Base-by-base conservation (phyloP, 1,284 basidiomycete genomes). In the Leccinum pachyderme region DNA sequence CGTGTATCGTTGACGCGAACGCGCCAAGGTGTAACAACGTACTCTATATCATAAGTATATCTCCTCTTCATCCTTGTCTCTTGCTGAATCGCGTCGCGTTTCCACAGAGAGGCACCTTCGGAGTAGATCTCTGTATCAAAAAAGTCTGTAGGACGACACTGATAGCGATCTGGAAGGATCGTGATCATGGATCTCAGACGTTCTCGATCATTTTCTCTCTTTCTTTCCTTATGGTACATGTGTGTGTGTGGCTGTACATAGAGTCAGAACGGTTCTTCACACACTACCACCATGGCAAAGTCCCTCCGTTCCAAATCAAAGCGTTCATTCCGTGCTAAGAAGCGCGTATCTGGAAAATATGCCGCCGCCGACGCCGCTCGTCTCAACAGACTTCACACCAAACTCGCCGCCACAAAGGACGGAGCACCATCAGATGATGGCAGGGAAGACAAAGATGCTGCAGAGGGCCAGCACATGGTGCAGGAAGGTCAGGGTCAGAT, bases 291-390 rank as follows among this genome's bases (percentile, higher is more conserved):
- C 22, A 22, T 98, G 95, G 95, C 92, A 55, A 98, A 98, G 79
- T 95, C 93, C 43, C 83, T 89, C 51, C 84, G 95, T 68, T 92
- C 93, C 18, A 96, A 95, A 77, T 81, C 84, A 59, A 97, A 97
- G 75, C 87, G 93, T 51, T 78, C 85, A 32, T 91, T 87, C 68
- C 85, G 95, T 59, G 81, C 87, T 13, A 88, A 90, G 67, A 98
- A 97, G 76, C 87, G 96, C 58, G 81, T 86, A 68, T 79, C 84
- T 52, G 86, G 89, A 49, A 84, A 91, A 61, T 98, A 94, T 71
- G 91, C 92, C 52, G 91, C 86, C 1, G 80, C 84, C 2, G 88
- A 94, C 61, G 92, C 95, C 12, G 91, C 91, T 27, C 86, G 95
- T 37, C 77, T 95, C 18, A 75, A 89, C 59, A 82, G 93, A 49